Conservation (phyloP, 169 alveolate species). For the Cryptosporidium baileyi region DNA sequence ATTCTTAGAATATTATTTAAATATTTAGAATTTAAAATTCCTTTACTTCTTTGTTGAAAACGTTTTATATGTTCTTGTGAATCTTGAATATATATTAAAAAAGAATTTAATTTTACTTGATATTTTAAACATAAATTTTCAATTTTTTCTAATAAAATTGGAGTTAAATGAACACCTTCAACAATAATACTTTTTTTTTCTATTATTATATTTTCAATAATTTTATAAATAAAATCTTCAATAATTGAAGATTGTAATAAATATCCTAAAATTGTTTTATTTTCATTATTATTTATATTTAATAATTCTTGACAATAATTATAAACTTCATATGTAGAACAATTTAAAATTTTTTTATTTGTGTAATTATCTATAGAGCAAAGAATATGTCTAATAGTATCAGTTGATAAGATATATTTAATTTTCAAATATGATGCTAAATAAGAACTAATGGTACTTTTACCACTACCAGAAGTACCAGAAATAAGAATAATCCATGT, state of each 20-base stretch:
- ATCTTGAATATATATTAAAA: conserved; percentile 32
- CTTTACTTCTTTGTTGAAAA: conserved; percentile 53
- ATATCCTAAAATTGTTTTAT: conserved; percentile 76
- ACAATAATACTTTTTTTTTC: conserved; percentile 78
- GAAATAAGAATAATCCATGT: conserved; percentile 79
- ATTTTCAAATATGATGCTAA: conserved; percentile 81
- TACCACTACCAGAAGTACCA: conserved; percentile 88
- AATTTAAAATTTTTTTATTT: conserved; percentile 13
- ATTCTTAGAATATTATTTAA: conserved; percentile 6
- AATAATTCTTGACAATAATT: neutral
- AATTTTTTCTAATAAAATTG: conserved; percentile 77
- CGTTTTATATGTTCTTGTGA: conserved; percentile 38
- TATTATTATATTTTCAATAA: conserved; percentile 71
- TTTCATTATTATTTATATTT: neutral
- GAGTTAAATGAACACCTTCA: conserved; percentile 87
- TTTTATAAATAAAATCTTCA: conserved; percentile 75
- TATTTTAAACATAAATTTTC: conserved; percentile 14
- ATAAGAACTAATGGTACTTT: conserved; percentile 80
- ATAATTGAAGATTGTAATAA: conserved; percentile 78
- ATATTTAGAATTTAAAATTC: conserved; percentile 24
- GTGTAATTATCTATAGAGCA: conserved; percentile 54
- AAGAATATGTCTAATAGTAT: conserved; percentile 81
- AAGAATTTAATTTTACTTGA: neutral
- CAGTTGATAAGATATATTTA: conserved; percentile 80
- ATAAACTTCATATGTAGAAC: conserved; percentile 62